phyloP scores from a whole-genome alignment of 1,284 basidiomycete species.

The Xerocomus amazonicus region DNA sequence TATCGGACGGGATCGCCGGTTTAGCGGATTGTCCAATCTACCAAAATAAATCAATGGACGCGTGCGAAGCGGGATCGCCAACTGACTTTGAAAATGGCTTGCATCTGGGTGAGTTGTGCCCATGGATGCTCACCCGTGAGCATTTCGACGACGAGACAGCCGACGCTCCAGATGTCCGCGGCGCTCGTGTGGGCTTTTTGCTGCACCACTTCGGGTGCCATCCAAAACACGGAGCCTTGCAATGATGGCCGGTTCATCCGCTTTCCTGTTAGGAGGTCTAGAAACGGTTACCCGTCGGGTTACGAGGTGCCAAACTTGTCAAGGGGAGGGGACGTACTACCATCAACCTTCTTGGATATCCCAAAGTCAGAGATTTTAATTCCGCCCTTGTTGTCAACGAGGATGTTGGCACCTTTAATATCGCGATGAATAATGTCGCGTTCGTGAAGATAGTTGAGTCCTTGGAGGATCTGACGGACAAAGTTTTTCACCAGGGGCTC shows the following conservation, averaged over 20 bases:
- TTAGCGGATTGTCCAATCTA: constrained; percentile 86
- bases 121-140: constrained; percentile 96
- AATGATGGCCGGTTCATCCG: constrained; percentile 85
- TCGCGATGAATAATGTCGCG: constrained; percentile 97
- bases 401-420: constrained; percentile 97
- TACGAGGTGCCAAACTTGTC: background rate
- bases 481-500: constrained; percentile 94
- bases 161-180: constrained; percentile 98
- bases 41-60: background rate
- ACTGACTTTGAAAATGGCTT: constrained; percentile 89
- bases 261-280: constrained; percentile 75
- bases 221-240: constrained; percentile 98
- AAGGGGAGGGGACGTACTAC: constrained; percentile 58
- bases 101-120: constrained; percentile 98
- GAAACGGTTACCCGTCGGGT: constrained; percentile 2
- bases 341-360: constrained; percentile 95
- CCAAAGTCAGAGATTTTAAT: constrained; percentile 99
- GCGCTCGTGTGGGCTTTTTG: constrained; percentile 92
- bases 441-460: constrained; percentile 90
- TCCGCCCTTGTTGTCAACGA: constrained; percentile 97
- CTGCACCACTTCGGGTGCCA: constrained; percentile 98
- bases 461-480: constrained; percentile 89
- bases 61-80: background rate
- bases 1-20: constrained; percentile 85
- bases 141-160: constrained; percentile 98